phyloP scores from a whole-genome alignment of 2,329 filamentous ascomycete species.

The Nannizziopsis arthrosporioides region DNA sequence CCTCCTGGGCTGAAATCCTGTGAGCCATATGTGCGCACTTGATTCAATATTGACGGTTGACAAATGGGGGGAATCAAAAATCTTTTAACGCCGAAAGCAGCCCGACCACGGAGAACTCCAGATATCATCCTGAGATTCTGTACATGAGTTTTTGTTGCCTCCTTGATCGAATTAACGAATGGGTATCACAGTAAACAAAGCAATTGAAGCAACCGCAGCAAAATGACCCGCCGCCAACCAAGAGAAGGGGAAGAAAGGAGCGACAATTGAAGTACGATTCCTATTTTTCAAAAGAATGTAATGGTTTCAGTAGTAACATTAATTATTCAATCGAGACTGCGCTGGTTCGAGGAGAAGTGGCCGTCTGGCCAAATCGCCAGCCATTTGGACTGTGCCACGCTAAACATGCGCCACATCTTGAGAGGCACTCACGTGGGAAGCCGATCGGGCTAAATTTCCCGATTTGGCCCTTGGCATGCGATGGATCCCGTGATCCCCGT shows the following conservation, averaged over 20 bases:
- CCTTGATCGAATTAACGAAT: not conserved
- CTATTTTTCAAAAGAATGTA: constrained; percentile 1
- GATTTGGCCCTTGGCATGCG: too few relatives aligned
- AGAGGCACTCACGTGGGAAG: constrained; percentile 3
- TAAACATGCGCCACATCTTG: not conserved
- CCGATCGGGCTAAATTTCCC: too few relatives aligned
- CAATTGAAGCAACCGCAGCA: not conserved
- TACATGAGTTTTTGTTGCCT: not conserved
- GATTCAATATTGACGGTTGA: constrained; percentile 5
- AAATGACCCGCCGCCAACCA: not conserved
- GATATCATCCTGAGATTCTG: constrained; percentile 6
- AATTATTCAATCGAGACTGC: not conserved
- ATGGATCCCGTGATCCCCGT: too few relatives aligned
- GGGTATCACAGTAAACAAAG: not conserved
- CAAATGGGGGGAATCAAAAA: constrained; percentile 6
- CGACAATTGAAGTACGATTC: not conserved
- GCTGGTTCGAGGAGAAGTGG: not conserved
- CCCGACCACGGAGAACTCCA: constrained; percentile 2
- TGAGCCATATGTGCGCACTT: constrained; percentile 12
- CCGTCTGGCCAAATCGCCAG: not conserved
- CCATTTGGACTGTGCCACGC: not conserved
- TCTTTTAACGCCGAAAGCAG: constrained; percentile 6
- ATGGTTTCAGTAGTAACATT: not conserved
- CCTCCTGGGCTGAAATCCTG: constrained; percentile 13
- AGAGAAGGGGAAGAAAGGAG: constrained; percentile 5